A percentile compares a stretch with the other conserved stretches of the same genome.
Evolutionary conservation across 208 protist genomes (phyloP).

Genomic region (Wallacemonas rigidus): DNA sequence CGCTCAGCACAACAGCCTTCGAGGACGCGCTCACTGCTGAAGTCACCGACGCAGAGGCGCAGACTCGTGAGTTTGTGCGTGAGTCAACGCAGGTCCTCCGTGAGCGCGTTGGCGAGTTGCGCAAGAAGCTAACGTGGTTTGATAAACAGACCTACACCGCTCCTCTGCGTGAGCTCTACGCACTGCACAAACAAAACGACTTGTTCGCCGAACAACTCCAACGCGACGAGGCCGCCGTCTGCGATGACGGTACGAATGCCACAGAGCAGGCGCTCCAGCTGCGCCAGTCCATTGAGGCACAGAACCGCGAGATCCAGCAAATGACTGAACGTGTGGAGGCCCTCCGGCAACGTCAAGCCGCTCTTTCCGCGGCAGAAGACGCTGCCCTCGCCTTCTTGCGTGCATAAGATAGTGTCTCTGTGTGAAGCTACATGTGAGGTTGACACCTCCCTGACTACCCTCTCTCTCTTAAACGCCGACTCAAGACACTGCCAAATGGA

Average conservation of each 20-base stretch:
- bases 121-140: slow-evolving; percentile 62
- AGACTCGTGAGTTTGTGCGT: slow-evolving; percentile 22
- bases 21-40: slow-evolving; percentile 7
- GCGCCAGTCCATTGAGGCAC: slow-evolving; percentile 17
- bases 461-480: no score
- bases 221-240: slow-evolving; percentile 11
- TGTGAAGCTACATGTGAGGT: no score
- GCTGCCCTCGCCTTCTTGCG: slow-evolving; percentile 17
- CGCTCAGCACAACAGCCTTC: background rate
- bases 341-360: slow-evolving; percentile 25
- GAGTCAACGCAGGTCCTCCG: slow-evolving; percentile 16
- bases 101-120: slow-evolving; percentile 25
- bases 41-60: slow-evolving; percentile 6
- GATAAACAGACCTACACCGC: slow-evolving; percentile 39
- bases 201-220: slow-evolving; percentile 9
- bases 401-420: background rate
- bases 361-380: slow-evolving; percentile 21
- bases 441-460: no score
- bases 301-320: slow-evolving; percentile 5
- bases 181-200: slow-evolving; percentile 25
- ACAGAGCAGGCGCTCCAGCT: slow-evolving; percentile 20
- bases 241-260: background rate
- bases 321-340: slow-evolving; percentile 31
- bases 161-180: slow-evolving; percentile 40
- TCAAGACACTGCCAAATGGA: no score